Evolutionary conservation across 768 basidiomycete species (phyloP), one percentile per base, ranked within the genome.

Genomic region (Psilocybe cyanescens): DNA sequence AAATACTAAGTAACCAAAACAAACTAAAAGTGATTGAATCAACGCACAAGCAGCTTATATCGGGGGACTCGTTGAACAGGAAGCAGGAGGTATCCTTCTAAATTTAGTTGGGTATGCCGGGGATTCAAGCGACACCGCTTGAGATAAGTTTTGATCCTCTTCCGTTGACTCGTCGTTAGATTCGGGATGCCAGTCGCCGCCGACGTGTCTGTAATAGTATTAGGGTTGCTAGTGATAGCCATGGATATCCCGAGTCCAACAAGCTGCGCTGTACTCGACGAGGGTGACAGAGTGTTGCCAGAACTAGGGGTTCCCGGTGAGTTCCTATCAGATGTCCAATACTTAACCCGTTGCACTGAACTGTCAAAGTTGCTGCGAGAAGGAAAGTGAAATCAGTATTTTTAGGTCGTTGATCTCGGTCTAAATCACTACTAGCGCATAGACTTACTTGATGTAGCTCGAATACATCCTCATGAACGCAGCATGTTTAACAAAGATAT

Each of bases 401-500:
- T 52, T 49, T 8, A 14, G 7, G 29, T n/a, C 31, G 19, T 31
- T 12, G 37, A 48, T 30, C 30, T 31, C 2, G 46, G 28, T 39
- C 24, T 19, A 16, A 33, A 4, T 37, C 54, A 50, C 19, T 31
- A 49, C 37, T 44, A 57, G 47, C 53, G 37, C 52, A 41, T 60
- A 8, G 11, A 61, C 64, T 71, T 72, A 95, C 94, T 99, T 98
- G 82, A 97, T 97, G 73, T 98, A 99, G 47, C 91, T 92, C 33
- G 95, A 95, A 74, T 99, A 99, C 91, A 99, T 98, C 78, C 83
- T 93, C 93, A 99, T 94, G 80, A 98, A 98, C 3, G 97, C 95
- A 31, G 95, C 93, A 74, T 99, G 95, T 56, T 90, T 92, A 57
- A 94, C 78, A 75, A 99, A 99, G 50, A 93, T 95, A 59, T 89